Base-by-base conservation (phyloP, 169 alveolate species). In the Eimeria acervulina region DNA sequence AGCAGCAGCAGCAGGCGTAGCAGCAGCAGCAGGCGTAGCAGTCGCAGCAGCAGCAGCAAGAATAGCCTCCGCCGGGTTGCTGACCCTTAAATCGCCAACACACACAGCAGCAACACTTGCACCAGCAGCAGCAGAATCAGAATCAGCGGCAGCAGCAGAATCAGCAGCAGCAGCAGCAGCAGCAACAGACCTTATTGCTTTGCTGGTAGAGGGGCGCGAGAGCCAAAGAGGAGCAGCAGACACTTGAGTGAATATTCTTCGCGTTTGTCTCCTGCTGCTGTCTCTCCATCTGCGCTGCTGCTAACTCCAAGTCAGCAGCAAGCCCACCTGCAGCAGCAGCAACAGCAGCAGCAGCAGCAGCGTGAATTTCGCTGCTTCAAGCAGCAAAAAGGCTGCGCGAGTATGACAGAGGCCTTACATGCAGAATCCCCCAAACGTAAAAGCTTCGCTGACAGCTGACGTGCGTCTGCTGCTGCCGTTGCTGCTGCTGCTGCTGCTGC, bases 341-440 rank as follows among this genome's bases (percentile, higher is more conserved):
- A 66, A 8, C 84, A 74, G 84, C 84, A 23, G 4, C 55, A 3
- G 84, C 84, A 74, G 84, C 84, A 74, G 47, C 84, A 38, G 84
- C 31, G 38, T 28, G 28, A 36, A 68, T 26, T 1, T 21, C 19
- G n/a, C 19, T 13, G 2, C 28, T 26, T 28, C 42, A 68, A 36
- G 38, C 28, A 28, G 80, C 0, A 28, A 68, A 68, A 26, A 13
- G 28, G 80, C 42, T 26, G 80, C 42, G 28, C 80, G 2, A 36
- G n/a, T n/a, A n/a, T n/a, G n/a, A n/a, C n/a, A n/a, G n/a, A n/a
- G n/a, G n/a, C n/a, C n/a, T n/a, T n/a, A n/a, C n/a, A n/a, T n/a
- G n/a, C n/a, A n/a, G n/a, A n/a, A n/a, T n/a, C n/a, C n/a, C n/a
- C n/a, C n/a, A n/a, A n/a, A n/a, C n/a, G n/a, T n/a, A n/a, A n/a